Base-by-base conservation (phyloP, 179 eudicot species). In the Spinacia oleracea region DNA sequence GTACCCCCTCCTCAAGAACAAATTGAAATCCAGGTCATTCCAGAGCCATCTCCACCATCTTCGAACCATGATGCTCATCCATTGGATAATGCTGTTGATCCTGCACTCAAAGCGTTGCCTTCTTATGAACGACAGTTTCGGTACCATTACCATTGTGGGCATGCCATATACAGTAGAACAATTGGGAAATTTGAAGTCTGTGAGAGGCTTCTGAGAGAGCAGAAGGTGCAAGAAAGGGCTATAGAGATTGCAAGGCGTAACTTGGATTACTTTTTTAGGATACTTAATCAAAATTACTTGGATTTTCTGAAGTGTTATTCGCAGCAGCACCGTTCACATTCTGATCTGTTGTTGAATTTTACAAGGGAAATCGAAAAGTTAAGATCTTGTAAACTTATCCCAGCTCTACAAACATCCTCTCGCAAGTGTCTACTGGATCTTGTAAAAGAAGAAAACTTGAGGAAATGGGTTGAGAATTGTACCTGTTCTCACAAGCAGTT, bases 121-220 rank as follows among this genome's bases (percentile, higher is more conserved):
- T 94, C 98, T 40, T 96, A 96, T 75, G 99, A 96, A 83, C 87
- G 94, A 73, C 92, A 92, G 69, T 96, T 96, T 77, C 86, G 99
- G 78, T 90, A 89, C 76, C 98, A 96, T 86, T 96, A 90, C 85
- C 92, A 92, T 68, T 82, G 83, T 74, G 99, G 99, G 58, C 76
- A 89, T 60, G 97, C 88, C 11, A 89, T 96, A 81, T 90, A 91
- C 79, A 81, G 82, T 68, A 84, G 91, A 51, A 88, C 98, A 16
- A 16, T 70, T 43, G 53, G 76, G 74, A 96, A 85, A 62, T 78
- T 83, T 73, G 91, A 89, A 67, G 66, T 71, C 3, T 92, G 94
- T 77, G 91, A 85, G 83, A 89, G 92, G 87, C 84, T 92, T 35
- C 63, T 90, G 82, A 82, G 86, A 80, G 93, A 96, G 85, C 97